Base-by-base conservation (phyloP, 768 basidiomycete species). In the Leccinum fibrillosum region DNA sequence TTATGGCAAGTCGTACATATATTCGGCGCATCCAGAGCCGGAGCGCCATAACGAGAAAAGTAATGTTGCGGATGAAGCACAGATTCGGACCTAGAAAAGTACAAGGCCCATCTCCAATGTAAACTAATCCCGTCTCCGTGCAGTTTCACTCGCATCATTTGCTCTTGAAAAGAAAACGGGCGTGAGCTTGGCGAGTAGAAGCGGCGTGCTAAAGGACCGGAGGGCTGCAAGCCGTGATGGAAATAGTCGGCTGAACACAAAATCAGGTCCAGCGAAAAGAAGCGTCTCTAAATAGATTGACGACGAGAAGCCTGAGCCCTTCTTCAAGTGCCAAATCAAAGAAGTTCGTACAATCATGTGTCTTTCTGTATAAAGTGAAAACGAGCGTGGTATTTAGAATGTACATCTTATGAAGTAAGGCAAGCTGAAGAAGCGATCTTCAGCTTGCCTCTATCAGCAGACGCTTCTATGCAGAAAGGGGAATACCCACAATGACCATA, bases 401-500 rank as follows among this genome's bases (percentile, higher is more conserved):
- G 10, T 32, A 32, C 30, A 32, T 32, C 30, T 32, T 32, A 32
- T 32, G 30, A 32, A 32, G 10, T 8, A 32, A 32, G 30, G 30
- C 30, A 32, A 32, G 30, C 30, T 32, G 30, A 32, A 32, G 30
- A 30, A 30, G 30, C 10, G 2, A 30, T 30, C 0, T 39, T 39
- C 37, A 32, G 25, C 25, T 8, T 11, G 51, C 52, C 21, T 4
- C n/a, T 50, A 7, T 44, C 26, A 54, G 10, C 17, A 50, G 21
- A 13, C 17, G 9, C 5, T 15, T 26, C 10, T 1, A 25, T 34
- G 9, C 2, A 54, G 35, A 37, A 17, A 37, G 23, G 28, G 32
- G 8, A 23, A 5, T 28, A 80, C 84, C 64, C 62, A 86, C 86
- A 55, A 83, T 86, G 56, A 94, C 88, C 55, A 77, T 74, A 0